A percentile compares a stretch with the other conserved stretches of the same genome.
Conservation (phyloP, 2,329 filamentous ascomycete species). For the Alternaria triticina region DNA sequence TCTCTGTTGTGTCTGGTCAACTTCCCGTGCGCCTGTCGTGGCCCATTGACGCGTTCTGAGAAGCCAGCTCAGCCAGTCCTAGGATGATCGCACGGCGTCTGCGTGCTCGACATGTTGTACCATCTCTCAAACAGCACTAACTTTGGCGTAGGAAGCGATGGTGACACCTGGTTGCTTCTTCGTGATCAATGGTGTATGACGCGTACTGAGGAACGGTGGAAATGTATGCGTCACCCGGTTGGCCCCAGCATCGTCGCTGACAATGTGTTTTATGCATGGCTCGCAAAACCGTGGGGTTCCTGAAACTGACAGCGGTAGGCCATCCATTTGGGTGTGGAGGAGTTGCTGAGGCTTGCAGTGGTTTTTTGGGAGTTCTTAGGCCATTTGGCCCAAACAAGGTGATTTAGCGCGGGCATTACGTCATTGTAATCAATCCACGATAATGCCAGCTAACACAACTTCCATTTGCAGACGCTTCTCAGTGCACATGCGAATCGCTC, state of each 20-base stretch:
- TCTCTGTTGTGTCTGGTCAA: not conserved
- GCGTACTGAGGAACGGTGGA: not conserved
- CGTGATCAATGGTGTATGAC: not conserved
- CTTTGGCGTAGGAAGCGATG: not conserved
- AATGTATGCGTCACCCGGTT: not conserved
- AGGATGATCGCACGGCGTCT: not conserved
- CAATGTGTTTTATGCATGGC: not conserved
- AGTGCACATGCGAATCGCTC: not conserved
- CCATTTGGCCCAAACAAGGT: not conserved
- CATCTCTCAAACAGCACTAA: not conserved
- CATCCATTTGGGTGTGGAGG: not conserved
- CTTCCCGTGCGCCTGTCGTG: not conserved
- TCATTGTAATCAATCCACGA: not conserved
- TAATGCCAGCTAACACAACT: not conserved
- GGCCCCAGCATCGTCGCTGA: not conserved
- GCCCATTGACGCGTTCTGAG: not conserved
- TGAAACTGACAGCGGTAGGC: not conserved
- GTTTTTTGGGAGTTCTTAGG: not conserved
- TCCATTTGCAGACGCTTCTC: not conserved
- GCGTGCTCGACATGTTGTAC: not conserved
- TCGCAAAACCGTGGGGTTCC: not conserved
- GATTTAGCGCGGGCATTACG: not conserved
- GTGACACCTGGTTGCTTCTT: not conserved
- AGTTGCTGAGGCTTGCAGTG: not conserved
- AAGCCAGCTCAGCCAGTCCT: not conserved